Evolutionary conservation across 371 early-diverging fungal genomes (phyloP).

Genomic region (Mucor circinelloides): DNA sequence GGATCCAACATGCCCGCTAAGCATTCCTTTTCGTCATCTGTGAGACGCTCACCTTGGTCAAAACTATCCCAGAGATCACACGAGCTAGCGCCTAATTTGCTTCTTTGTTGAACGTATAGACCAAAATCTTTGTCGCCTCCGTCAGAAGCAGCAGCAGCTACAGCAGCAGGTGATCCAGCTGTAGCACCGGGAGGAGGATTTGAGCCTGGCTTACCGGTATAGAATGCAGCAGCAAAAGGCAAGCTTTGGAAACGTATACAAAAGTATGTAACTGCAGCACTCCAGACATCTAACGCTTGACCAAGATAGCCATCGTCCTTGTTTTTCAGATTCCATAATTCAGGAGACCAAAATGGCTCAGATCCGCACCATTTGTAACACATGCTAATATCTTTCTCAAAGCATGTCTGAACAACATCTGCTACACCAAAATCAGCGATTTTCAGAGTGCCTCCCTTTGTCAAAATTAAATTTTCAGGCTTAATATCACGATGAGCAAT

Average conservation of each 20-base stretch:
- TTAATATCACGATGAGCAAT: constrained; percentile 88
- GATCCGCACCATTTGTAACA: constrained; percentile 86
- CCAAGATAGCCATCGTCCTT: constrained; percentile 76
- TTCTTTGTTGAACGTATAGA: constrained; percentile 28
- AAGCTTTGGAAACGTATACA: constrained; percentile 78
- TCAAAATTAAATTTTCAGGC: constrained; percentile 92
- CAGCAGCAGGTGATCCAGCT: constrained; percentile 46
- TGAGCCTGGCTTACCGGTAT: constrained; percentile 55
- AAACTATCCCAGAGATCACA: constrained; percentile 32
- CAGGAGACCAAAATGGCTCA: constrained; percentile 92
- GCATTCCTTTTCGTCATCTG: constrained; percentile 31
- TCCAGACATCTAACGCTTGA: constrained; percentile 84
- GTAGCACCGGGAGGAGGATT: constrained; percentile 47
- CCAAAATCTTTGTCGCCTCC: constrained; percentile 41
- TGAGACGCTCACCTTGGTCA: background rate
- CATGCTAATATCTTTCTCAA: constrained; percentile 67
- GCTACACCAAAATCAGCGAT: constrained; percentile 98
- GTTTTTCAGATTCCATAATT: constrained; percentile 55
- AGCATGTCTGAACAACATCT: constrained; percentile 83
- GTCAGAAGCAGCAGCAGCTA: constrained; percentile 32
- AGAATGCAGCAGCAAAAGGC: constrained; percentile 60
- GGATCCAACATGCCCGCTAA: constrained; percentile 54
- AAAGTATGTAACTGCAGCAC: constrained; percentile 82
- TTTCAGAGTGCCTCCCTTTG: constrained; percentile 82
- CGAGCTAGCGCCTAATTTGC: background rate